Base-by-base conservation (phyloP, 2,329 filamentous ascomycete genomes). In the Coleophoma crateriformis region DNA sequence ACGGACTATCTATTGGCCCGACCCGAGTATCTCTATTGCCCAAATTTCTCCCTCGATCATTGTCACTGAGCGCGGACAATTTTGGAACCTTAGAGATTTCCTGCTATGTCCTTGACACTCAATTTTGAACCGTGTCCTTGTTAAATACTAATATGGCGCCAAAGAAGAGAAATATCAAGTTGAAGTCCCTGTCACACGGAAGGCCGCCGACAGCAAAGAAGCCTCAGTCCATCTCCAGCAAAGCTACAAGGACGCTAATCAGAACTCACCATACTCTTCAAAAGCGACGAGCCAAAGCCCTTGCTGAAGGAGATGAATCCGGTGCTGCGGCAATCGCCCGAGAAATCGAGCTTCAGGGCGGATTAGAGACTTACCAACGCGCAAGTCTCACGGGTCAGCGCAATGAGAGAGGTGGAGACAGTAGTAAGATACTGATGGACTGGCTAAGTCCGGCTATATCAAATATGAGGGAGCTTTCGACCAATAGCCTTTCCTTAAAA, bases 301-400 rank as follows among this genome's bases (percentile, higher is more conserved):
- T 72, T 22, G 67, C 71, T 14, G 73, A 73, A 45, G 81, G 81
- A 7, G 79, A 87, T 59, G 63, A 66, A 47, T 63, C 67, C 1
- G 71, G 74, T 49, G 74, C 71, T 37, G 66, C 68, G 4, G 62
- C 66, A 1, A 67, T 84, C 17, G 64, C 74, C 19, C 69, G 72
- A 1, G 73, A 85, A 57, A 78, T 87, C 42, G 67, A 75, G 35
- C 71, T 72, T 3, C 66, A 84, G 3, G 84, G 84, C 3, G 84
- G 84, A 0, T 69, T 87, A 20, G 71, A 80, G 46, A 74, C 72
- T 48, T 87, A 87, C 56, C 84, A 87, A 60, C 75, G 77, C 58
- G 84, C 84, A 27, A 87, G 84, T 64, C 71, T 87, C n/a, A 79
- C 84, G 50, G 84, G 84, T 13, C 84, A 87, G 62, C 76, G 80